Evolutionary conservation across 192 early-diverging fungal species (phyloP).

Genomic region (Backusella westeae): DNA sequence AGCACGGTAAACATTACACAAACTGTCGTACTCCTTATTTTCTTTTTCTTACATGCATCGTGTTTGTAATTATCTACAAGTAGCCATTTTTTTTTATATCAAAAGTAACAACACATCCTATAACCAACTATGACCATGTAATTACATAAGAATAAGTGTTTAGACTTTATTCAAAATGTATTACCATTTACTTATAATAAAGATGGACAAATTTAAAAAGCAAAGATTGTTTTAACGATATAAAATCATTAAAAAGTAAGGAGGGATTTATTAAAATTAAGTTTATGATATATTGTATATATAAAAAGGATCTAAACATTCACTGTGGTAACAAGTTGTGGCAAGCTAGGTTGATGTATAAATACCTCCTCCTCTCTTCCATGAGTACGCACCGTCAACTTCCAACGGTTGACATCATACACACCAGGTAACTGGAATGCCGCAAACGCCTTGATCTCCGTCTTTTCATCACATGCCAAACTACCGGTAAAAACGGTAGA

Average conservation of each 20-base stretch:
- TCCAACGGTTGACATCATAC: constrained; percentile 80
- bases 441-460: constrained; percentile 44
- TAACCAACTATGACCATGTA: too few species aligned
- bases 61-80: too few species aligned
- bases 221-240: neutral
- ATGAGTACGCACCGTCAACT: constrained; percentile 39
- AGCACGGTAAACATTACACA: too few species aligned
- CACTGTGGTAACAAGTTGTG: constrained; percentile 4
- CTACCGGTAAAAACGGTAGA: constrained; percentile 50
- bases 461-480: constrained; percentile 54
- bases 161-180: too few species aligned
- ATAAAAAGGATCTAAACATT: neutral
- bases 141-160: too few species aligned
- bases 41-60: too few species aligned
- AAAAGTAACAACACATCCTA: too few species aligned
- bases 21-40: too few species aligned
- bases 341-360: constrained; percentile 13
- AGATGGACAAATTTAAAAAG: neutral
- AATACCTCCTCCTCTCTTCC: constrained; percentile 7
- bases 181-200: neutral
- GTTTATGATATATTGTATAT: neutral
- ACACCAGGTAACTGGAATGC: constrained; percentile 61
- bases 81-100: too few species aligned
- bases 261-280: neutral
- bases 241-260: neutral